phyloP scores from a whole-genome alignment of 208 protist genomes.

The Acanthamoeba healyi region DNA sequence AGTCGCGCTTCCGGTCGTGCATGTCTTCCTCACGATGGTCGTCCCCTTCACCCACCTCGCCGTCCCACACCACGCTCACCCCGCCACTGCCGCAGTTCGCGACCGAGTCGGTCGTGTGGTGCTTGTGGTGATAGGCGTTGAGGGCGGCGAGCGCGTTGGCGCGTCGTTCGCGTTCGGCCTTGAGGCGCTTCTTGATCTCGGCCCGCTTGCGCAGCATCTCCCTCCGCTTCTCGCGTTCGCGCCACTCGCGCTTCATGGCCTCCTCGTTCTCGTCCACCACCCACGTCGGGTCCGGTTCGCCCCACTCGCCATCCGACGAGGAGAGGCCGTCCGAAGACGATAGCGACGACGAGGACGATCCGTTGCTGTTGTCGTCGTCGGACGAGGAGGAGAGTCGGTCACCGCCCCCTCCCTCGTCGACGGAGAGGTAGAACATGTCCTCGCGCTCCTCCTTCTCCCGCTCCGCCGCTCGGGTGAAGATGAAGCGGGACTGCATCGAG shows the following conservation, averaged over 20 bases:
- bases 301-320: neutral
- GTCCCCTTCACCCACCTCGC: constrained; percentile 3
- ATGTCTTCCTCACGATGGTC: constrained; percentile 36
- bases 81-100: neutral
- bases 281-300: constrained; percentile 39
- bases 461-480: constrained; percentile 33
- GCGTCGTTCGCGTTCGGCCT: constrained; percentile 42
- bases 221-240: constrained; percentile 9
- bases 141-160: neutral
- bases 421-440: constrained; percentile 35
- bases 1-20: constrained; percentile 44
- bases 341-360: neutral
- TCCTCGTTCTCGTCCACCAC: constrained; percentile 64
- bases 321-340: neutral
- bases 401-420: neutral
- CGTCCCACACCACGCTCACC: constrained; percentile 11
- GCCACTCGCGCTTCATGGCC: constrained; percentile 47
- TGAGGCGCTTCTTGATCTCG: constrained; percentile 31
- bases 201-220: constrained; percentile 33
- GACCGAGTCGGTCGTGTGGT: neutral
- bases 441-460: constrained; percentile 5
- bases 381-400: neutral
- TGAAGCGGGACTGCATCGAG: constrained; percentile 17
- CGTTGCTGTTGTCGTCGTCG: neutral
- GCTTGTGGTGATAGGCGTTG: constrained; percentile 38